These are phyloP conservation scores for Mucor lusitanicus DNA, from an alignment of 371 early-diverging fungal species.

Conservation along the genomic window DNA sequence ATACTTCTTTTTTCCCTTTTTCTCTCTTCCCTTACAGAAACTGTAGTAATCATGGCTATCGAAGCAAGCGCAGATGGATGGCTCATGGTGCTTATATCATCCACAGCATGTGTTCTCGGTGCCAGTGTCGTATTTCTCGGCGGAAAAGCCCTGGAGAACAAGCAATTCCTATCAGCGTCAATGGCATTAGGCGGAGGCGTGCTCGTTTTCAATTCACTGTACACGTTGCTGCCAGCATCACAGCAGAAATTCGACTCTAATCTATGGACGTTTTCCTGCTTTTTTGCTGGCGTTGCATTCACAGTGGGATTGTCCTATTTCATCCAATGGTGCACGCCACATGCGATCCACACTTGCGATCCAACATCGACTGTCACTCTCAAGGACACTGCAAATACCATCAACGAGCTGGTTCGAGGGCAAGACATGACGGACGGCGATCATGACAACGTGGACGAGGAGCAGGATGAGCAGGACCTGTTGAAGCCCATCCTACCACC, in stretches of 20 bases:
- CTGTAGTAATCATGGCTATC: background rate
- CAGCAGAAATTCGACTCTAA: conserved; percentile 18
- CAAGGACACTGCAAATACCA: background rate
- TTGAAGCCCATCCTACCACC: background rate
- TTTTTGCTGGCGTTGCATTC: conserved; percentile 21
- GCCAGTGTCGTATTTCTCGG: conserved; percentile 27
- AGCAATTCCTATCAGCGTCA: conserved; percentile 22
- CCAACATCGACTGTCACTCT: background rate
- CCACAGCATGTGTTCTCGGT: conserved; percentile 25
- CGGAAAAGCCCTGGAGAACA: conserved; percentile 11
- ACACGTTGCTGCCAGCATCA: conserved; percentile 29
- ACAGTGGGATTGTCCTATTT: conserved; percentile 14
- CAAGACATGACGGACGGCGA: background rate
- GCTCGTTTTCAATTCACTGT: conserved; percentile 27
- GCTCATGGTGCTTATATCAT: conserved; percentile 26
- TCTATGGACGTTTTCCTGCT: conserved; percentile 15
- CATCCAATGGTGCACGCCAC: conserved; percentile 24
- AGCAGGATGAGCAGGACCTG: background rate
- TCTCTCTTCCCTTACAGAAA: background rate
- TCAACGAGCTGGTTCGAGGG: background rate
- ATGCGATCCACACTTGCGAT: conserved; percentile 29
- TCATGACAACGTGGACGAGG: background rate
- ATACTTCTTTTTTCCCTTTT: background rate
- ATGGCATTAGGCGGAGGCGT: conserved; percentile 34
- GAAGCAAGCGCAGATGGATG: conserved; percentile 19